Evolutionary conservation across 306 rosid genomes (phyloP), one percentile per base, ranked within the genome.

Genomic region (Malus sieversii): DNA sequence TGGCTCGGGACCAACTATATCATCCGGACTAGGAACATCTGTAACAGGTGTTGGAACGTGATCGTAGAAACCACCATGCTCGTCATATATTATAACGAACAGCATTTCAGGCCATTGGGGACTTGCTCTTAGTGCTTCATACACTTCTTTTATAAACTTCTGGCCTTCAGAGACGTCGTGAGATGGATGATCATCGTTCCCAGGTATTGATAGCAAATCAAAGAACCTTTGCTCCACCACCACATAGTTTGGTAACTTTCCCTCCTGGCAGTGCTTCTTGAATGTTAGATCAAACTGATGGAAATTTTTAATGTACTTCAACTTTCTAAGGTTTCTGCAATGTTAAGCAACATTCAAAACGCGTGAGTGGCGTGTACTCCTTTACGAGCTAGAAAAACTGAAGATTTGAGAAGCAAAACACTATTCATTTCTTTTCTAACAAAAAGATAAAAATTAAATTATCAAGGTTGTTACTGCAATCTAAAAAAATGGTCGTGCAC

Each of bases 81-180:
- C 95, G 18, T 93, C 98, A 22, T 93, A 93, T 5, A 63, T 82
- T 32, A 93, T 84, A 9, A 93, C 40, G 73, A 90, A 85, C 75
- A 90, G 65, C 11, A 86, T 93, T 52, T 93, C 87, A 51, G 87
- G 86, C 98, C 98, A 93, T 13, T 93, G 98, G 29, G 93, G 95
- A 63, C 98, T 86, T 10, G 72, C 73, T 71, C 98, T 75, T 1
- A 93, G 76, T 32, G 89, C 69, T 77, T 93, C 98, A 5, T 90
- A 93, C 38, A 90, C 91, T 68, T 89, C 59, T 42, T 90, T 90
- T 4, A 89, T 60, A 19, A 90, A 80, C 8, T 77, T 84, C 57
- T 93, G 98, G 1, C 98, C 98, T 82, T 86, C 90, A 0, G 86
- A 71, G 12, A 90, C 84, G 66, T 93, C 97, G 44, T 93, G 98